Conservation (phyloP, 352 stramenopile genomes). For the Pythium plurisporium region DNA sequence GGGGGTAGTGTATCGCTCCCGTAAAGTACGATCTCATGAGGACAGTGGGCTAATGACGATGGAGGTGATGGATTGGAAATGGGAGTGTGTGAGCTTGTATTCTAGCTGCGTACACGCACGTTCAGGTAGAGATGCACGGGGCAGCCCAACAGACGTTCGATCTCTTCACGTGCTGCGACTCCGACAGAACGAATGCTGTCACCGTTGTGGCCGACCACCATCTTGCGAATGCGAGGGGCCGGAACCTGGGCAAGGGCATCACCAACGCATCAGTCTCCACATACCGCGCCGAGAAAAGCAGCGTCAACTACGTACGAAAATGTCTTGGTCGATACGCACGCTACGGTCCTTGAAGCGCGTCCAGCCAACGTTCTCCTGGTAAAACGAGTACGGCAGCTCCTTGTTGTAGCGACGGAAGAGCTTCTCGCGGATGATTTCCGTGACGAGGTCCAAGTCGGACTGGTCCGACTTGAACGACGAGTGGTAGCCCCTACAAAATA, state of each 20-base stretch:
- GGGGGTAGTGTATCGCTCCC: neutral
- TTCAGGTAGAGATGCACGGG: slow-evolving; percentile 84
- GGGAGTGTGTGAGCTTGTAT: neutral
- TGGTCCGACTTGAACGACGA: slow-evolving; percentile 82
- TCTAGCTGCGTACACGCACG: slow-evolving; percentile 56
- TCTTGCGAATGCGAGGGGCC: slow-evolving; percentile 67
- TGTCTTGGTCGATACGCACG: slow-evolving; percentile 83
- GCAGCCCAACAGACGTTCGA: slow-evolving; percentile 63
- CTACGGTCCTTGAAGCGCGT: slow-evolving; percentile 85
- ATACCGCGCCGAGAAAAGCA: neutral
- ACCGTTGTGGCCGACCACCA: slow-evolving; percentile 75
- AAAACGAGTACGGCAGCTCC: slow-evolving; percentile 78
- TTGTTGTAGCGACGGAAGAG: slow-evolving; percentile 86
- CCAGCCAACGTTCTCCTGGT: slow-evolving; percentile 83
- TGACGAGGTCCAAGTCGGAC: slow-evolving; percentile 79
- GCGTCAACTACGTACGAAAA: slow-evolving; percentile 87
- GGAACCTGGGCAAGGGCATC: slow-evolving; percentile 38
- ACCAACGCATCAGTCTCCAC: neutral
- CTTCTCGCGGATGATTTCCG: slow-evolving; percentile 86
- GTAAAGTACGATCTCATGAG: neutral
- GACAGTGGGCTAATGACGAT: neutral
- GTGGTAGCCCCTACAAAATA: slow-evolving; percentile 54
- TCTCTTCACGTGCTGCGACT: slow-evolving; percentile 68
- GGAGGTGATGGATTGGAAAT: neutral
- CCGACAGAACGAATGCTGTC: slow-evolving; percentile 72